phyloP scores from a whole-genome alignment of 768 basidiomycete species.

The Imleria badia region DNA sequence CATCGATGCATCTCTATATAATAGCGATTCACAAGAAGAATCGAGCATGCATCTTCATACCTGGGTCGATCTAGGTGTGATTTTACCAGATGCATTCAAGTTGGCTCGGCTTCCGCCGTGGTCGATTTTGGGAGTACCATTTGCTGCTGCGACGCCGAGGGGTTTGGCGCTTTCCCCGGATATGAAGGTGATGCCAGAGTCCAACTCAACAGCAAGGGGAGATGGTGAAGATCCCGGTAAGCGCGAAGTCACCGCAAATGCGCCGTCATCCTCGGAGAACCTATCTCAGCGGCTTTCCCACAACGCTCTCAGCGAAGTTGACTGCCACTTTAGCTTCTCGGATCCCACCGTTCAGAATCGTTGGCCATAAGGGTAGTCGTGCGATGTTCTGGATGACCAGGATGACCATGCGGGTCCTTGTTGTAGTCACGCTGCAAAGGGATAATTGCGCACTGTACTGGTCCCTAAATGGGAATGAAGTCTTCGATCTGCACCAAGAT shows the following conservation, averaged over 20 bases:
- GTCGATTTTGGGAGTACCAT: too few species aligned
- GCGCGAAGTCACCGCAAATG: background rate
- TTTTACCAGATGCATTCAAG: constrained; percentile 11
- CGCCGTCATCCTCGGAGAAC: constrained; percentile 18
- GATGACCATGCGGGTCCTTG: constrained; percentile 2
- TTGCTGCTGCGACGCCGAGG: background rate
- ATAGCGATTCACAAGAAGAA: constrained; percentile 1
- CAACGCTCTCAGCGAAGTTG: constrained; percentile 8
- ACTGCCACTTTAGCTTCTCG: background rate
- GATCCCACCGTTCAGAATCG: background rate
- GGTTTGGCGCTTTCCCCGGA: background rate
- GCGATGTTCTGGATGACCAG: background rate
- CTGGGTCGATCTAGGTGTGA: constrained; percentile 8
- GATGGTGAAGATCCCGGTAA: background rate
- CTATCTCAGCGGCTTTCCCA: constrained; percentile 3
- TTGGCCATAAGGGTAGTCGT: background rate
- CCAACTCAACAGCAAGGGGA: constrained; percentile 1
- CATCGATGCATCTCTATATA: background rate
- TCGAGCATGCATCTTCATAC: background rate
- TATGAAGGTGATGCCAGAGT: background rate
- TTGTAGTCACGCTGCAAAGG: background rate
- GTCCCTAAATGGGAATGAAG: background rate
- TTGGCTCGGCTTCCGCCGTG: background rate
- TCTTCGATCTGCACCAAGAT: constrained; percentile 16
- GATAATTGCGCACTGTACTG: background rate